A percentile compares a stretch with the other conserved stretches of the same genome.
Evolutionary conservation across 176 grass and related monocot genomes (phyloP).

Genomic region (Zizania latifolia): DNA sequence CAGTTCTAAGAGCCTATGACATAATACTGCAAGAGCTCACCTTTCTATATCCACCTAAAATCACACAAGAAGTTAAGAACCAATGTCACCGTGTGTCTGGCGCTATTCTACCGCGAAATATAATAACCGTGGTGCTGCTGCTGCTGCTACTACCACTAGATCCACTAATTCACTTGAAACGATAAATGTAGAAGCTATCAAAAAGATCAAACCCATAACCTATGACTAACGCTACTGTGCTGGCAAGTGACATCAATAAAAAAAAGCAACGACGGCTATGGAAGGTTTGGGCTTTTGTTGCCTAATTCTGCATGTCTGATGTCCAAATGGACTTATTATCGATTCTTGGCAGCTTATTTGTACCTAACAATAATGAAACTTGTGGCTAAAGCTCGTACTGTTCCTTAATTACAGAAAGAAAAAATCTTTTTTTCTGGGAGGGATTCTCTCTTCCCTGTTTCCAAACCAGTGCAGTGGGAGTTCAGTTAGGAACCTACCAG

Average conservation of each 20-base stretch:
- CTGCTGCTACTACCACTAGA: background rate
- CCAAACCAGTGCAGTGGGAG: background rate
- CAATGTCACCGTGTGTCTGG: background rate
- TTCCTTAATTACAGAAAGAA: background rate
- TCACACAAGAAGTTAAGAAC: conserved; percentile 23
- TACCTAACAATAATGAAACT: background rate
- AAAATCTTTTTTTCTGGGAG: background rate
- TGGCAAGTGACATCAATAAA: background rate
- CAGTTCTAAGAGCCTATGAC: conserved; percentile 25
- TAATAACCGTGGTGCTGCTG: background rate
- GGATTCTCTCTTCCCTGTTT: background rate
- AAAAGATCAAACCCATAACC: background rate
- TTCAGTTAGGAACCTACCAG: background rate
- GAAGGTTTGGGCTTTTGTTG: background rate
- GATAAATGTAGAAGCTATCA: background rate
- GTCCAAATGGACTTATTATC: too few relatives aligned
- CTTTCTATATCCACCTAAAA: background rate
- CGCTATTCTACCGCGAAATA: background rate
- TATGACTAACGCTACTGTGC: background rate
- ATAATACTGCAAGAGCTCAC: conserved; percentile 17
- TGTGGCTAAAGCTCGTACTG: background rate
- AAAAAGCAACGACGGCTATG: background rate
- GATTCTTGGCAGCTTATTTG: background rate
- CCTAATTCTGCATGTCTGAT: background rate
- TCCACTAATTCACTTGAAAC: background rate